phyloP scores from a whole-genome alignment of 129 eudicot species.

The Artemisia tridentata region DNA sequence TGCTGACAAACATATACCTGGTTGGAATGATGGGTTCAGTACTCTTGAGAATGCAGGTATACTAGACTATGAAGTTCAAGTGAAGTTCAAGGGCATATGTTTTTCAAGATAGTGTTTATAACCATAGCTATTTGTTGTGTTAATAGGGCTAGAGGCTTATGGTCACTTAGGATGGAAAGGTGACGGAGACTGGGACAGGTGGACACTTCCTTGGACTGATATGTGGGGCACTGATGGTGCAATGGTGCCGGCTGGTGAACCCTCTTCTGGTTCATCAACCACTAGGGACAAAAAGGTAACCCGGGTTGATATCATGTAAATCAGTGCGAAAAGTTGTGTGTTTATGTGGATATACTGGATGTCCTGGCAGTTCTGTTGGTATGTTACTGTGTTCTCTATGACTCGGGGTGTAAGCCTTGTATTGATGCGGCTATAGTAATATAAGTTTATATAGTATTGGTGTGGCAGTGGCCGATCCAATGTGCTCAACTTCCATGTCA shows the following conservation, averaged over 20 bases:
- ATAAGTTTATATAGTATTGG: background rate
- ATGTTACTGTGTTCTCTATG: constrained; percentile 6
- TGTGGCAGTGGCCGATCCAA: background rate
- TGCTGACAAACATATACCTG: constrained; percentile 54
- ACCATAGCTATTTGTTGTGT: background rate
- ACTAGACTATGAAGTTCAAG: background rate
- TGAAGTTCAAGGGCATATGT: background rate
- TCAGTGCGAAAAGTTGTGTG: background rate
- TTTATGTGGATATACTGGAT: background rate
- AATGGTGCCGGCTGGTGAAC: constrained; percentile 29
- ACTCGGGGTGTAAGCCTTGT: background rate
- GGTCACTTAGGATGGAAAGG: constrained; percentile 31
- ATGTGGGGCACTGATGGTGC: constrained; percentile 26
- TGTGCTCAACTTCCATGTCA: background rate
- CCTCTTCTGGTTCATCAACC: constrained; percentile 25
- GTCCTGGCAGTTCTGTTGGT: background rate
- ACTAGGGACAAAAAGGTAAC: constrained; percentile 27
- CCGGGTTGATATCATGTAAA: constrained; percentile 30
- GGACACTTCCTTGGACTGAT: constrained; percentile 31
- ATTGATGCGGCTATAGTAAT: background rate
- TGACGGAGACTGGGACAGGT: constrained; percentile 29
- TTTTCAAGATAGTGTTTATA: background rate
- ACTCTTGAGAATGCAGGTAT: constrained; percentile 53
- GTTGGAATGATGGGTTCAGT: constrained; percentile 57
- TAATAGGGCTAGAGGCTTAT: constrained; percentile 21